phyloP scores from a whole-genome alignment of 1,139 yeast genomes.

The Debaryomyces udenii region DNA sequence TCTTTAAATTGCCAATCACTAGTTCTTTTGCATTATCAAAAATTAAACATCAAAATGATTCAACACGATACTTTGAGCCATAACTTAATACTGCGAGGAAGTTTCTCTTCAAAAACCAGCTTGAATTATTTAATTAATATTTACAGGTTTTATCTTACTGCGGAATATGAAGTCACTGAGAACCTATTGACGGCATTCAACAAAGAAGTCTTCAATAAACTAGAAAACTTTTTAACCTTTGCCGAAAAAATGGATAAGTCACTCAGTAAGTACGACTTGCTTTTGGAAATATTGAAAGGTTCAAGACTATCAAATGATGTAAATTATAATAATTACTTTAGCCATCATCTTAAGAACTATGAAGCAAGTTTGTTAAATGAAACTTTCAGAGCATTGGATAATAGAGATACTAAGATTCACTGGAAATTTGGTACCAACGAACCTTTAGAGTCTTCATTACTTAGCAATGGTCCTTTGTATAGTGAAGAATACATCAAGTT shows the following conservation, averaged over 20 bases:
- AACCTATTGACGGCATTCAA: constrained; percentile 56
- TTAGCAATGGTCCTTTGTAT: constrained; percentile 1
- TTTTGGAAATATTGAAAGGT: constrained; percentile 38
- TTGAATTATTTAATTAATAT: constrained; percentile 32
- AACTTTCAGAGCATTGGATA: constrained; percentile 27
- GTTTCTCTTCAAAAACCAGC: constrained; percentile 29
- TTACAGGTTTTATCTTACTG: constrained; percentile 53
- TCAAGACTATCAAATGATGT: constrained; percentile 40
- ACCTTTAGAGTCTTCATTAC: constrained; percentile 1
- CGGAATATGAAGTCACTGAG: constrained; percentile 51
- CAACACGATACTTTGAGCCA: constrained; percentile 80
- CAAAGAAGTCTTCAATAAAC: constrained; percentile 57
- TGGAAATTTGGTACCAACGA: constrained; percentile 46
- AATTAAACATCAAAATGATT: constrained; percentile 68
- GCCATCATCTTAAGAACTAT: constrained; percentile 15
- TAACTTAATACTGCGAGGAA: constrained; percentile 51
- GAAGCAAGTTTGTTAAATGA: constrained; percentile 14
- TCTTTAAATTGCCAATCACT: constrained; percentile 56
- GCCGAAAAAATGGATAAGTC: constrained; percentile 45
- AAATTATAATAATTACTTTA: constrained; percentile 34
- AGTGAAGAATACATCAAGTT: constrained; percentile 22
- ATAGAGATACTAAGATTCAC: constrained; percentile 50
- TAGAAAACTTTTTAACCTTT: constrained; percentile 62
- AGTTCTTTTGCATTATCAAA: constrained; percentile 54
- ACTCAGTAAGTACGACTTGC: constrained; percentile 35